These are phyloP conservation scores for Carex sylvatica DNA, from an alignment of 202 grass and related monocot genomes.

Conservation along the genomic window DNA sequence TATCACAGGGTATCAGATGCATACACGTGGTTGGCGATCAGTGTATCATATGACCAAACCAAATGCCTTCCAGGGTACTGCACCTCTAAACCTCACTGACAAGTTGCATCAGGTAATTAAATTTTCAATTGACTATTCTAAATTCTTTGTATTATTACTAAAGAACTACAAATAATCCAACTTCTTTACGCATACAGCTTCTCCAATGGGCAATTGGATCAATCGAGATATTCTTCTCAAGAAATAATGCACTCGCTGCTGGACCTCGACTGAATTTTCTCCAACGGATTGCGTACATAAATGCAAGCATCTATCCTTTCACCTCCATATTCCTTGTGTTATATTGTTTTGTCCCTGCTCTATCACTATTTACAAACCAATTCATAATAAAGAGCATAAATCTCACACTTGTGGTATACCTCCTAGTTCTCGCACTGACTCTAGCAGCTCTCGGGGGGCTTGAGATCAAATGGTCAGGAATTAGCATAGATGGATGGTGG, in stretches of 20 bases:
- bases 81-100: constrained; percentile 57
- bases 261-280: constrained; percentile 56
- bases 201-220: constrained; percentile 58
- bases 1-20: constrained; percentile 62
- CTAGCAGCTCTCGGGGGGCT: constrained; percentile 47
- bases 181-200: constrained; percentile 13
- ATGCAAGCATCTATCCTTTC: constrained; percentile 77
- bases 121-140: neutral
- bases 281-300: constrained; percentile 73
- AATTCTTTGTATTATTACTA: neutral
- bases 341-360: constrained; percentile 75
- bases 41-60: constrained; percentile 54
- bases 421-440: constrained; percentile 33
- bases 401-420: constrained; percentile 39
- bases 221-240: constrained; percentile 82
- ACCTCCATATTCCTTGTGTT: constrained; percentile 81
- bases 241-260: constrained; percentile 64
- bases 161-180: neutral
- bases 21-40: constrained; percentile 61
- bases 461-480: constrained; percentile 78
- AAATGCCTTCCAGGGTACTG: constrained; percentile 49
- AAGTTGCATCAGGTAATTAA: constrained; percentile 55
- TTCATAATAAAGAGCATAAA: constrained; percentile 74
- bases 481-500: constrained; percentile 72
- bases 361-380: constrained; percentile 67